A percentile compares a stretch with the other conserved stretches of the same genome.
These are phyloP conservation scores for Amorphotheca resinae DNA, from an alignment of 495 filamentous ascomycete genomes.

Conservation along the genomic window DNA sequence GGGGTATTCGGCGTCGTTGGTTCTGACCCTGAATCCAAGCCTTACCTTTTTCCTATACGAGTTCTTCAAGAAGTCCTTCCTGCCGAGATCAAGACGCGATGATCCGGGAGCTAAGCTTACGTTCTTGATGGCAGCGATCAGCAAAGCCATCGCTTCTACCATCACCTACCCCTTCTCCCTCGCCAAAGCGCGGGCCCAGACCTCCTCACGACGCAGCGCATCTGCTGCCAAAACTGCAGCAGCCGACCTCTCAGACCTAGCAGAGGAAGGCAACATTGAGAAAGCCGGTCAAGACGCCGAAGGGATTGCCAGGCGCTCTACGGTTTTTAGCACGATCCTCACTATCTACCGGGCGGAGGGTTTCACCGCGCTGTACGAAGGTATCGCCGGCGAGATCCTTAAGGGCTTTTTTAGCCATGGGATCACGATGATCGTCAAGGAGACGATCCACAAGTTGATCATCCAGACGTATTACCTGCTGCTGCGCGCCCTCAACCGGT, in stretches of 20 bases:
- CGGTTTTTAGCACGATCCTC: conserved; percentile 49
- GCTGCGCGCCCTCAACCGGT: conserved; percentile 13
- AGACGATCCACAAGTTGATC: conserved; percentile 62
- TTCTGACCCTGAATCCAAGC: conserved; percentile 77
- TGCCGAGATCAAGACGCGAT: conserved; percentile 36
- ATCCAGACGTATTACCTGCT: conserved; percentile 29
- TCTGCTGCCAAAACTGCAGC: conserved; percentile 12
- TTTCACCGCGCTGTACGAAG: conserved; percentile 58
- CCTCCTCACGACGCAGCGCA: conserved; percentile 25
- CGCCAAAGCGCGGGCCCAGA: conserved; percentile 66
- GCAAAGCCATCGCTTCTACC: conserved; percentile 66
- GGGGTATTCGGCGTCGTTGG: conserved; percentile 69
- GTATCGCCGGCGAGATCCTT: conserved; percentile 61
- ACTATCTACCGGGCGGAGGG: conserved; percentile 58
- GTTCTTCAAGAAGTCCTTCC: conserved; percentile 44
- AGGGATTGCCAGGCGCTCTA: conserved; percentile 25
- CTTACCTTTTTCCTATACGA: conserved; percentile 79
- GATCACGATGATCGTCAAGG: conserved; percentile 82
- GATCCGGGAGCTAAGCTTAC: conserved; percentile 34
- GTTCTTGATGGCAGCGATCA: conserved; percentile 64
- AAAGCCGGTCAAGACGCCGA: conserved; percentile 9
- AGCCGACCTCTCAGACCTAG: conserved; percentile 2
- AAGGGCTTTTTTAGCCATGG: conserved; percentile 83
- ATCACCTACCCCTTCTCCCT: conserved; percentile 81
- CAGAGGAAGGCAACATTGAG: conserved; percentile 11